phyloP scores from a whole-genome alignment of 768 basidiomycete genomes.

The Sutorius australiensis region DNA sequence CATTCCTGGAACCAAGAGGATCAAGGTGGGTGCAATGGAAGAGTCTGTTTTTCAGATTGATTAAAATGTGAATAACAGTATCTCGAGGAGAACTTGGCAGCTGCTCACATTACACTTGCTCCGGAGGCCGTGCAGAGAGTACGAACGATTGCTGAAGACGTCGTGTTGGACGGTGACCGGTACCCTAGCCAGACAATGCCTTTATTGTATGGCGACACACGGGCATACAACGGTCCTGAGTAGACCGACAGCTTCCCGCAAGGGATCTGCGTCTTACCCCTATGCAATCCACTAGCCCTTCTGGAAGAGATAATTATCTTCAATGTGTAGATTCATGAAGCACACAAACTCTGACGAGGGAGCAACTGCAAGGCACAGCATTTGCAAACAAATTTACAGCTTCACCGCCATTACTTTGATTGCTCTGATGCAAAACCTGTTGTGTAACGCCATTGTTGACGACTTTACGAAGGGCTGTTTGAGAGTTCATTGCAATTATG shows the following conservation, averaged over 20 bases:
- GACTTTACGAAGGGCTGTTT: no score
- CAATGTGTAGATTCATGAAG: background rate
- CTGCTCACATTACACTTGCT: slow-evolving; percentile 33
- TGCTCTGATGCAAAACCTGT: no score
- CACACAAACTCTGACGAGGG: background rate
- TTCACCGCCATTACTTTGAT: no score
- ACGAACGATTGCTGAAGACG: slow-evolving; percentile 34
- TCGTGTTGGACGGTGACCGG: slow-evolving; percentile 25
- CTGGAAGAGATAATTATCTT: background rate
- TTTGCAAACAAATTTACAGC: no score
- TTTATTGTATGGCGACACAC: slow-evolving; percentile 21
- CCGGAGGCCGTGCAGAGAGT: slow-evolving; percentile 37
- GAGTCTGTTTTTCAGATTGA: background rate
- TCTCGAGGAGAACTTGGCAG: slow-evolving; percentile 44
- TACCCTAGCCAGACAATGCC: slow-evolving; percentile 13
- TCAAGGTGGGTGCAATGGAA: slow-evolving; percentile 23
- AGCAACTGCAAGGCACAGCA: no score
- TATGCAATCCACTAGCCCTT: background rate
- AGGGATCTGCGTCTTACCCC: background rate
- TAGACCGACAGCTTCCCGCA: no score
- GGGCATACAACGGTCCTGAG: slow-evolving; percentile 1
- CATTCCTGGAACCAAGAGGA: slow-evolving; percentile 39
- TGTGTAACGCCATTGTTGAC: no score
- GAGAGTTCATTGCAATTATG: no score
- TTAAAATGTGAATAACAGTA: slow-evolving; percentile 25